phyloP scores from a whole-genome alignment of 2,329 filamentous ascomycete species.

The Chalaropsis thielavioides region DNA sequence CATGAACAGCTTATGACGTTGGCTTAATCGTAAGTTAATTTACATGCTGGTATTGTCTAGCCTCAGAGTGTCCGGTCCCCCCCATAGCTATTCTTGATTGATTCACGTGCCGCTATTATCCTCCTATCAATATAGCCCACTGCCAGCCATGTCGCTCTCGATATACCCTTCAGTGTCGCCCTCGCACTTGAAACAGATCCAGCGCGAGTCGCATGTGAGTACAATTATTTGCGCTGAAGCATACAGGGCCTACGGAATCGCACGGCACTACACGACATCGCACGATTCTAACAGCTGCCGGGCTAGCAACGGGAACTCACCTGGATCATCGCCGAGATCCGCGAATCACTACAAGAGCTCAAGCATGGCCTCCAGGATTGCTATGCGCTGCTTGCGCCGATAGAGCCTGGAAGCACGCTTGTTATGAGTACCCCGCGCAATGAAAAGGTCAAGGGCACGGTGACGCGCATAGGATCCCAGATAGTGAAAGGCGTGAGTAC shows the following conservation, averaged over 20 bases:
- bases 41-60: not conserved
- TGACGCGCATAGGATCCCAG: slow-evolving; percentile 79
- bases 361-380: slow-evolving; percentile 70
- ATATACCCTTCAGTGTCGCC: slow-evolving; percentile 43
- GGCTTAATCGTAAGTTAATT: not conserved
- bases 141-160: slow-evolving; percentile 37
- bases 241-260: not conserved
- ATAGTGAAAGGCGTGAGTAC: slow-evolving; percentile 72
- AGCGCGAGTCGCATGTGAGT: slow-evolving; percentile 38
- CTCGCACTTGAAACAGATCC: slow-evolving; percentile 35
- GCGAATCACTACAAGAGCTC: slow-evolving; percentile 34
- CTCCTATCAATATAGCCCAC: not conserved
- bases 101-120: not conserved
- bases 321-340: slow-evolving; percentile 40
- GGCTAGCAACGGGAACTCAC: slow-evolving; percentile 37
- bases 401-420: slow-evolving; percentile 74
- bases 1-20: not conserved
- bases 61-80: not conserved
- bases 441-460: slow-evolving; percentile 80
- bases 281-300: slow-evolving; percentile 13
- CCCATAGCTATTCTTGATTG: too few species aligned
- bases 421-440: slow-evolving; percentile 77
- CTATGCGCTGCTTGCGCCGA: slow-evolving; percentile 68
- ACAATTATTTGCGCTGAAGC: not conserved
- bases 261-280: not conserved